These are phyloP conservation scores for Bipolaris oryzae DNA, from an alignment of 2,329 filamentous ascomycete species.

Conservation along the genomic window DNA sequence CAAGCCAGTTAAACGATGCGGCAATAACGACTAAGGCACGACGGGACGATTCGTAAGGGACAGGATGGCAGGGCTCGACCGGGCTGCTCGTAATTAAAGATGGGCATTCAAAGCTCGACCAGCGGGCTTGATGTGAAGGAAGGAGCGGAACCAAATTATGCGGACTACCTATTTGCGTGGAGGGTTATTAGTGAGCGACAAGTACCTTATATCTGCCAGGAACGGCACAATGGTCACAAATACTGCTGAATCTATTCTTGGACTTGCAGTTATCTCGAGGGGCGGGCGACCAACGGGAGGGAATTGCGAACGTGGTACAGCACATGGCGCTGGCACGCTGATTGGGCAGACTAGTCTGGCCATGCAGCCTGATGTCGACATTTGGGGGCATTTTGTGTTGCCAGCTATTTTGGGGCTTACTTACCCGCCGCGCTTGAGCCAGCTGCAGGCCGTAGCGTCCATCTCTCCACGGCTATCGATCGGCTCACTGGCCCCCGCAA, in stretches of 20 bases:
- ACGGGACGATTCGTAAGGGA: conserved; percentile 52
- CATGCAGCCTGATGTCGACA: conserved; percentile 38
- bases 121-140: conserved; percentile 53
- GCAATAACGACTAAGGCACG: conserved; percentile 50
- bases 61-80: conserved; percentile 50
- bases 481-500: conserved; percentile 37
- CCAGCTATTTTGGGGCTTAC: conserved; percentile 49
- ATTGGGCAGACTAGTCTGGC: conserved; percentile 40
- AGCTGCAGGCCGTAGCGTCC: conserved; percentile 25
- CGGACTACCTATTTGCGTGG: conserved; percentile 46
- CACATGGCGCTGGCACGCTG: conserved; percentile 19
- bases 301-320: conserved; percentile 37
- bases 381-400: conserved; percentile 44
- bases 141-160: conserved; percentile 55
- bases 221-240: conserved; percentile 48
- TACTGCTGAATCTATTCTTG: conserved; percentile 57
- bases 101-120: conserved; percentile 57
- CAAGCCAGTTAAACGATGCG: conserved; percentile 50
- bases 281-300: conserved; percentile 40
- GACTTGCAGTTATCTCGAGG: conserved; percentile 38
- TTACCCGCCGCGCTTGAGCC: conserved; percentile 45
- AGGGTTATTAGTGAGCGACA: conserved; percentile 41
- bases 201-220: conserved; percentile 56
- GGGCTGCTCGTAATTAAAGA: conserved; percentile 53
- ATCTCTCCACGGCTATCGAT: conserved; percentile 36